Base-by-base conservation (phyloP, 129 eudicot genomes). In the Flaveria bidentis region DNA sequence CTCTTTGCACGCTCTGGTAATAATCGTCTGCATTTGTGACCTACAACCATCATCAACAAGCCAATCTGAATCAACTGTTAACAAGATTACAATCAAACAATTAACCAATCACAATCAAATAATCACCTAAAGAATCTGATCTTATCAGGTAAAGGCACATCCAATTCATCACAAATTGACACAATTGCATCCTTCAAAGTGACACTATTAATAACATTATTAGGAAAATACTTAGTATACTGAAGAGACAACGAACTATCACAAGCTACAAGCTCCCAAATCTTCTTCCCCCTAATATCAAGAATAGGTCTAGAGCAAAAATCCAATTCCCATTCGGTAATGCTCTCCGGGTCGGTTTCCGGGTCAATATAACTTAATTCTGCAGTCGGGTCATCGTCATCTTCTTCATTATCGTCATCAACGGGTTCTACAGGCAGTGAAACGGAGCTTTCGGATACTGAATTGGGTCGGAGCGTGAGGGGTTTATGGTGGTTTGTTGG, bases 11-110 rank as follows among this genome's bases (percentile, higher is more conserved):
- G 97, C 98, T 75, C 87, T 89, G 17, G 97, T 84, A 46, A 94
- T 91, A 67, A 94, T 94, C 17, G 98, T 94, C 92, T 91, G 97
- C 98, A 94, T 88, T 74, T 94, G 98, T 56, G 98, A 94, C 87
- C 98, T 94, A 60, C 15, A 84, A 73, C 45, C 41, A 72, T 15
- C 18, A 73, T 60, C 51, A 62, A 58, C 41, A 66, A 67, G 58
- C 76, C 46, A 68, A 58, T 57, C 33, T 41, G 22, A 65, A 68
- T 66, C 75, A 13, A 64, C 2, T 50, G n/a, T 14, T 20, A 9
- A 7, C 17, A 22, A 18, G 14, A 6, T 55, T 36, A 75, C 15
- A 60, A 22, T 49, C 15, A 42, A 41, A 10, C 52, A 62, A 15
- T 49, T 11, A 42, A 41, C 6, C 52, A 62, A 15, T 6, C 0